Evolutionary conservation across 495 filamentous ascomycete species (phyloP).

Genomic region (Hyaloscypha bicolor): DNA sequence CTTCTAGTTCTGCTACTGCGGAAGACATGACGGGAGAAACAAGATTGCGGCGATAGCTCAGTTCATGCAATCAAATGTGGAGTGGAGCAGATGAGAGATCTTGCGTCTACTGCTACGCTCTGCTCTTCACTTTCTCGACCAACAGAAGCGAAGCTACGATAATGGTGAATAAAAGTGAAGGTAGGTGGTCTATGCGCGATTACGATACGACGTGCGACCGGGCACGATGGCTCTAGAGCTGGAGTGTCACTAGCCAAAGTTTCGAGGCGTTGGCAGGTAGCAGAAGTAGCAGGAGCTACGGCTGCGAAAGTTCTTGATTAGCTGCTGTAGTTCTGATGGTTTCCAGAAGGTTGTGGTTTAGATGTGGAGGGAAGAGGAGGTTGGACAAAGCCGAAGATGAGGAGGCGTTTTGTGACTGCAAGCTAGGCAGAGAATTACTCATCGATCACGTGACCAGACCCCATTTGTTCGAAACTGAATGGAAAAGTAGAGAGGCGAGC

Average conservation of each 20-base stretch:
- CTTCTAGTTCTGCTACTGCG: conserved; percentile 84
- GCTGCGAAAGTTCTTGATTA: conserved; percentile 12
- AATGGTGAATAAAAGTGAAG: conserved; percentile 21
- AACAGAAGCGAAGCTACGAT: conserved; percentile 27
- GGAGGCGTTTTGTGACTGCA: neutral
- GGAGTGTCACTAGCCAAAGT: conserved; percentile 7
- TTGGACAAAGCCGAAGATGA: neutral
- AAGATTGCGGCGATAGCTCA: conserved; percentile 18
- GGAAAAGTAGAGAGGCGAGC: too few species aligned
- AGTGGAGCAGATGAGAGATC: conserved; percentile 15
- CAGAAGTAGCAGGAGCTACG: conserved; percentile 15
- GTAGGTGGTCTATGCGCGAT: conserved; percentile 13
- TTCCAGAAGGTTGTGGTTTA: neutral
- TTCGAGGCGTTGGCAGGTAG: conserved; percentile 4
- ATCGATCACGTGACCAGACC: too few species aligned
- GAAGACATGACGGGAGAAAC: conserved; percentile 64
- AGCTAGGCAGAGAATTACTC: neutral
- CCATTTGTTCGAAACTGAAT: too few species aligned
- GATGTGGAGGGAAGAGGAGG: neutral
- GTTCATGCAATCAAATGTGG: conserved; percentile 24
- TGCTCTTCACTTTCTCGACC: conserved; percentile 21
- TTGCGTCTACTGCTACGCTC: conserved; percentile 24
- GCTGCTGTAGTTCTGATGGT: neutral
- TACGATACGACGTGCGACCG: conserved; percentile 33
- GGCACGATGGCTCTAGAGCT: conserved; percentile 8